Evolutionary conservation across 2,329 filamentous ascomycete genomes (phyloP), one percentile per base, ranked within the genome.

Genomic region (Phoma herbarum): DNA sequence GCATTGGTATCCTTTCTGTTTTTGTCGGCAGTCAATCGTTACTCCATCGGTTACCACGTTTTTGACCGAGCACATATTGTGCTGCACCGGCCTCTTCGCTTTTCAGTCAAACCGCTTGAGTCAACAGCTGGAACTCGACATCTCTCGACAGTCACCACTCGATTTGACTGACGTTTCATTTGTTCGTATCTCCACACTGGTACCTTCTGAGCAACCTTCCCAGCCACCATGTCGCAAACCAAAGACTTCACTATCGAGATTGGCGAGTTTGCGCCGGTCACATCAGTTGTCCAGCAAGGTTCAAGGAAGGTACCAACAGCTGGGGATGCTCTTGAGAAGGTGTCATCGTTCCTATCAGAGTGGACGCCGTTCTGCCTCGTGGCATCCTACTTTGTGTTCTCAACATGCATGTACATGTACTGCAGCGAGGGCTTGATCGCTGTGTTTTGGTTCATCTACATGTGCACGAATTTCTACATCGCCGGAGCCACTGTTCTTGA

Each of bases 401-500:
- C 78, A 7, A 74, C 74, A 44, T 78, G 72, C 28, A 65, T 80
- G 20, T 80, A 80, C 68, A 78, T 77, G 69, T 75, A 79, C 52
- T 75, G 72, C 53, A 75, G 72, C 39, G 66, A 75, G 14, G 58
- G 63, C 22, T 54, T 77, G 41, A 78, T 78, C 23, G 71, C 75
- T 33, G 66, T 80, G 20, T 81, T 81, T 64, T 81, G 78, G 78
- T 80, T 80, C 63, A 67, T 80, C 45, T 81, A 80, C 66, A 72
- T 80, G 64, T 74, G 72, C 29, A 79, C 77, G 37, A 81, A 81
- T 64, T 79, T 78, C 53, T 80, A 80, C 65, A 80, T 80, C 29
- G 79, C 78, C n/a, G 73, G 71, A 20, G 68, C 73, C 10, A 80
- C 78, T 23, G 79, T 80, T 18, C 55, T 81, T 14, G 79, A 81